A percentile compares a stretch with the other conserved stretches of the same genome.
Conservation (phyloP, 2,329 filamentous ascomycete genomes). For the Camptophora hylomeconis region DNA sequence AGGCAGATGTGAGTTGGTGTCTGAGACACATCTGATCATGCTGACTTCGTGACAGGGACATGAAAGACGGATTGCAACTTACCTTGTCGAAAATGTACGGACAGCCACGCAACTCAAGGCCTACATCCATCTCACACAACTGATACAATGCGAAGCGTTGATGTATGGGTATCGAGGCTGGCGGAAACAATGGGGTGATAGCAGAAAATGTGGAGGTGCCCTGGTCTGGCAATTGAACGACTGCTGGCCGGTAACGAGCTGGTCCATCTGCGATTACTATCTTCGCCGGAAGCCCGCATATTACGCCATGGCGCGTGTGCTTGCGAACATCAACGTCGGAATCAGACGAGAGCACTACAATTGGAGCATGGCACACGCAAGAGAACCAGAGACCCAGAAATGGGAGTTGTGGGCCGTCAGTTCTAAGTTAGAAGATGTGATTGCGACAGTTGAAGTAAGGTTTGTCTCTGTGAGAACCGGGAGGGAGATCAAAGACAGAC, state of each 20-base stretch:
- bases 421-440: slow-evolving; percentile 24
- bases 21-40: no score
- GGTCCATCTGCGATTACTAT: slow-evolving; percentile 51
- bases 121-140: slow-evolving; percentile 55
- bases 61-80: slow-evolving; percentile 71
- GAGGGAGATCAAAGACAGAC: slow-evolving; percentile 38
- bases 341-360: slow-evolving; percentile 44
- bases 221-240: slow-evolving; percentile 37
- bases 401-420: slow-evolving; percentile 47
- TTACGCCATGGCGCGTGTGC: slow-evolving; percentile 44
- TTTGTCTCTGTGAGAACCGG: slow-evolving; percentile 44
- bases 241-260: slow-evolving; percentile 48
- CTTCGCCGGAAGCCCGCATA: slow-evolving; percentile 47
- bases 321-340: slow-evolving; percentile 43
- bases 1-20: no score
- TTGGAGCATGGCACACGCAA: slow-evolving; percentile 46
- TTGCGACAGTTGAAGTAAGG: slow-evolving; percentile 26
- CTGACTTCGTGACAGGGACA: no score
- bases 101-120: slow-evolving; percentile 37
- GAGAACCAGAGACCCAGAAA: slow-evolving; percentile 38
- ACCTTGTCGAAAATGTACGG: slow-evolving; percentile 78
- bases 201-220: slow-evolving; percentile 27
- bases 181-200: slow-evolving; percentile 32
- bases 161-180: slow-evolving; percentile 46
- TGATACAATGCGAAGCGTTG: slow-evolving; percentile 47